Percentiles rank a stretch among this genome's conserved stretches.
phyloP scores from a whole-genome alignment of 2,329 filamentous ascomycete species.

The Epicoccum nigrum region DNA sequence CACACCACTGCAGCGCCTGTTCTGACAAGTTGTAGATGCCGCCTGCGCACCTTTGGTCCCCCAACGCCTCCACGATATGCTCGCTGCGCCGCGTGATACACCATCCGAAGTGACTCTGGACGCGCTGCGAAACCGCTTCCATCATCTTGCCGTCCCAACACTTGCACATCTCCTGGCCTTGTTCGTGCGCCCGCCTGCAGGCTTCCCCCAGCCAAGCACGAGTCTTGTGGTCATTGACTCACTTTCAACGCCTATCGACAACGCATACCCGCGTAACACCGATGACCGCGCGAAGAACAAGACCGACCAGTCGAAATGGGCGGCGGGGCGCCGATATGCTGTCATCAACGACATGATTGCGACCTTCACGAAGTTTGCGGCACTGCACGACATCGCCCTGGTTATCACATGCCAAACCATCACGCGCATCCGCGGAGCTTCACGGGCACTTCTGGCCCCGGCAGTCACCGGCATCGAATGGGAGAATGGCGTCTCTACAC shows the following conservation, averaged over 20 bases:
- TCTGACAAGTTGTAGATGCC: conserved; percentile 52
- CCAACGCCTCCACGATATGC: conserved; percentile 56
- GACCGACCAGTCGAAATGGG: conserved; percentile 55
- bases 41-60: conserved; percentile 57
- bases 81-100: conserved; percentile 32
- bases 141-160: conserved; percentile 66
- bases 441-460: conserved; percentile 72
- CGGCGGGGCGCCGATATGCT: conserved; percentile 58
- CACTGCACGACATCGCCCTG: conserved; percentile 73
- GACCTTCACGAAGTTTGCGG: conserved; percentile 72
- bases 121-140: conserved; percentile 59
- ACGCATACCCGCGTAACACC: conserved; percentile 70
- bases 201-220: conserved; percentile 67
- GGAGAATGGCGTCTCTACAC: conserved; percentile 77
- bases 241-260: conserved; percentile 76
- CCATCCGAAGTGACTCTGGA: conserved; percentile 29
- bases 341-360: conserved; percentile 70
- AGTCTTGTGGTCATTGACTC: conserved; percentile 78
- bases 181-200: conserved; percentile 68
- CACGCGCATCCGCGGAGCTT: conserved; percentile 75
- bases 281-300: conserved; percentile 52
- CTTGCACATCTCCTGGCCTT: conserved; percentile 74
- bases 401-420: conserved; percentile 80
- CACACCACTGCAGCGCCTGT: conserved; percentile 7
- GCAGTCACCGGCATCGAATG: conserved; percentile 77